Evolutionary conservation across 148 eudicot species (phyloP).

Genomic region (Dysphania ambrosioides): DNA sequence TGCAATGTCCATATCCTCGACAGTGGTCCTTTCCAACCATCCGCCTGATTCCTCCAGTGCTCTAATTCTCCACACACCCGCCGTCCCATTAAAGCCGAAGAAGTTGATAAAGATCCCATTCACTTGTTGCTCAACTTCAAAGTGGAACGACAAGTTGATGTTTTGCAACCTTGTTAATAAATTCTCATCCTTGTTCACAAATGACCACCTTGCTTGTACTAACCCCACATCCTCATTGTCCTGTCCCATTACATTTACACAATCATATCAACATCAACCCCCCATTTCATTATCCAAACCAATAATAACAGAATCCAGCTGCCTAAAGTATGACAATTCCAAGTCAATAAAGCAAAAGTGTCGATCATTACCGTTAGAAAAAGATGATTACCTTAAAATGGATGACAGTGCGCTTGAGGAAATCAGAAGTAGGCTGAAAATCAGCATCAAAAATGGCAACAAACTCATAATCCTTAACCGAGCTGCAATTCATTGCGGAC

Average conservation of each 20-base stretch:
- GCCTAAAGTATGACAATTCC: not conserved
- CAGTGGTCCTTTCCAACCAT: slow-evolving; percentile 98
- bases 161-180: slow-evolving; percentile 84
- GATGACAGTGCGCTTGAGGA: slow-evolving; percentile 66
- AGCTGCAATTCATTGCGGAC: slow-evolving; percentile 92
- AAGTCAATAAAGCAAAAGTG: not conserved
- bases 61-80: slow-evolving; percentile 98
- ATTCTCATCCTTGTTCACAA: slow-evolving; percentile 94
- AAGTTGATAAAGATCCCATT: slow-evolving; percentile 87
- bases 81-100: slow-evolving; percentile 97
- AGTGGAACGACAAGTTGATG: slow-evolving; percentile 90
- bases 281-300: not conserved
- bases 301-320: slow-evolving; percentile 5
- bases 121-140: slow-evolving; percentile 99
- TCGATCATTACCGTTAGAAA: not conserved
- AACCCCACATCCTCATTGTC: slow-evolving; percentile 85
- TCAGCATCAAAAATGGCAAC: slow-evolving; percentile 97
- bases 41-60: slow-evolving; percentile 95
- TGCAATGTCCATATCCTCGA: slow-evolving; percentile 99
- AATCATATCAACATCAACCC: not conserved
- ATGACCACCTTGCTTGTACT: slow-evolving; percentile 98
- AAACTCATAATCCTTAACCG: slow-evolving; percentile 92
- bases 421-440: slow-evolving; percentile 82
- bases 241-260: slow-evolving; percentile 39
- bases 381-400: slow-evolving; percentile 72